A percentile compares a stretch with the other conserved stretches of the same genome.
phyloP scores from a whole-genome alignment of 371 early-diverging fungal species.

The Mucor racemosus region DNA sequence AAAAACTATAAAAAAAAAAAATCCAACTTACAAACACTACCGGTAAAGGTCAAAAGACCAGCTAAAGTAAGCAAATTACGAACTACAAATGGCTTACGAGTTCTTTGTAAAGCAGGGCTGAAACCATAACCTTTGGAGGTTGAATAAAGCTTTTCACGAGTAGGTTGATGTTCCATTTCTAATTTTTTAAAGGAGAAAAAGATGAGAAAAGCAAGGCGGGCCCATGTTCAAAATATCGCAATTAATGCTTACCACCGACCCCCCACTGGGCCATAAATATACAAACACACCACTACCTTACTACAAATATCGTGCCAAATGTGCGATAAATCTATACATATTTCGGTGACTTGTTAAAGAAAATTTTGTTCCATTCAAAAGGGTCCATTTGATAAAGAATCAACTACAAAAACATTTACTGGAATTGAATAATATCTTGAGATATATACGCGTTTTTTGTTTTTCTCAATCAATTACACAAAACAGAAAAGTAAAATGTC shows the following conservation, averaged over 20 bases:
- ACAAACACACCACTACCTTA: too few relatives aligned
- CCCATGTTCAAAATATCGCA: constrained; percentile 6
- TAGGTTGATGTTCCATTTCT: constrained; percentile 31
- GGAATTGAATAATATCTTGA: too few relatives aligned
- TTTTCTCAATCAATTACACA: neutral
- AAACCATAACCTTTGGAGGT: constrained; percentile 54
- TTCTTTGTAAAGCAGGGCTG: constrained; percentile 59
- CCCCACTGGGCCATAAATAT: too few relatives aligned
- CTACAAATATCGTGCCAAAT: too few relatives aligned
- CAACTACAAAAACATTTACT: too few relatives aligned
- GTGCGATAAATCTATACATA: too few relatives aligned
- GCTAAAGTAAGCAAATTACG: constrained; percentile 55
- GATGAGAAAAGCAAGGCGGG: constrained; percentile 2
- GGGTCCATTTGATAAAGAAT: neutral
- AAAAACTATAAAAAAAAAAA: neutral
- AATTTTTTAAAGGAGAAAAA: neutral
- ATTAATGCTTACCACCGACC: neutral
- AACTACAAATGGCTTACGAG: constrained; percentile 53
- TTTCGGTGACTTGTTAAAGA: constrained; percentile 1
- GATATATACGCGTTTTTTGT: constrained; percentile 13
- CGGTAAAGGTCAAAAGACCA: constrained; percentile 53
- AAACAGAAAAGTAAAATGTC: constrained; percentile 13
- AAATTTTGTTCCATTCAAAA: neutral
- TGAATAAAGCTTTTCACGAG: constrained; percentile 54
- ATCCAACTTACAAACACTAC: constrained; percentile 56